Conservation (phyloP, 2,329 filamentous ascomycete genomes). For the Sporothrix humicola region DNA sequence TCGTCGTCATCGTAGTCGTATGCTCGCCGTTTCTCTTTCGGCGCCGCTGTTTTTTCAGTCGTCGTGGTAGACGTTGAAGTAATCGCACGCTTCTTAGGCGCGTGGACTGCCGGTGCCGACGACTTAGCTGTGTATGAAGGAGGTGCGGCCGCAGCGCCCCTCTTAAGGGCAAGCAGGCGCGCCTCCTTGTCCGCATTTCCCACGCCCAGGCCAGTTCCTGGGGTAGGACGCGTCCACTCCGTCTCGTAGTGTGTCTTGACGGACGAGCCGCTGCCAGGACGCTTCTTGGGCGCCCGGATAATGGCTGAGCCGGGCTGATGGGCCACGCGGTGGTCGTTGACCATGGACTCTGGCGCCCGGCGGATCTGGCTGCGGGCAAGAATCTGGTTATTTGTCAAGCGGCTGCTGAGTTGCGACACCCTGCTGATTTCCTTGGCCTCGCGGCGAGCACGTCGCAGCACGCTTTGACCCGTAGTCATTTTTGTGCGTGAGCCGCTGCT, state of each 20-base stretch:
- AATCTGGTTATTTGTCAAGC: conserved; percentile 45
- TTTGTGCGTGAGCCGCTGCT: conserved; percentile 59
- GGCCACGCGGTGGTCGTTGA: conserved; percentile 57
- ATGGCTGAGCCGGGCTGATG: conserved; percentile 38
- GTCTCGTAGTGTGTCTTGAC: conserved; percentile 15
- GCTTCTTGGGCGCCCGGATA: conserved; percentile 36
- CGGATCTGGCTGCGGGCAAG: conserved; percentile 50
- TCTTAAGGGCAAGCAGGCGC: conserved; percentile 47
- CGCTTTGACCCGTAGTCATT: conserved; percentile 56
- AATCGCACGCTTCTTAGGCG: conserved; percentile 39
- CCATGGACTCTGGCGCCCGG: conserved; percentile 60
- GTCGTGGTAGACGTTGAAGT: conserved; percentile 34
- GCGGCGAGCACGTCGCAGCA: conserved; percentile 62
- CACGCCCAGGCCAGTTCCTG: conserved; percentile 28
- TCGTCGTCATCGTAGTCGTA: conserved; percentile 30
- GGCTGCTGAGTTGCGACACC: conserved; percentile 54
- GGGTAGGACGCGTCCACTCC: conserved; percentile 30
- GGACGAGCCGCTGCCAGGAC: conserved; percentile 30
- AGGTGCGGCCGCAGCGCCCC: conserved; percentile 17
- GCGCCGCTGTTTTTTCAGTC: conserved; percentile 35
- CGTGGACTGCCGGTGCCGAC: neutral
- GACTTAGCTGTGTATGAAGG: neutral
- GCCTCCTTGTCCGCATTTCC: conserved; percentile 43
- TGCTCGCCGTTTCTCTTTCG: conserved; percentile 26
- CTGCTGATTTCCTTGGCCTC: conserved; percentile 61